These are phyloP conservation scores for Pichia sporocuriosa DNA, from an alignment of 805 yeast genomes.

Conservation along the genomic window DNA sequence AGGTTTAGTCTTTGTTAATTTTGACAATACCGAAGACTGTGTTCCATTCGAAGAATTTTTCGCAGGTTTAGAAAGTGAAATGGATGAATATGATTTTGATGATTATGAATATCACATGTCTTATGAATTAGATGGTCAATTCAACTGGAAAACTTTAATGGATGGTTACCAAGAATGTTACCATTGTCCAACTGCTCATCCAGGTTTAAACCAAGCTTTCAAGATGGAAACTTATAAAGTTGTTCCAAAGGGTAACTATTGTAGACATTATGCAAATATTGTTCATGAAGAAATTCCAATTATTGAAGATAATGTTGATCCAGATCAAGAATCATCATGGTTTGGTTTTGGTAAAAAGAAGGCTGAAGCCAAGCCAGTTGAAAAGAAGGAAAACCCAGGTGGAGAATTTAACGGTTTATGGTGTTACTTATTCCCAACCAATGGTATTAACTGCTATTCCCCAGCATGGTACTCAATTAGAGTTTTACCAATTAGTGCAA, in stretches of 20 bases:
- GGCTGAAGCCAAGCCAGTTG: slow-evolving; percentile 13
- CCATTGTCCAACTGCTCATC: slow-evolving; percentile 65
- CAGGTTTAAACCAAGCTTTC: slow-evolving; percentile 51
- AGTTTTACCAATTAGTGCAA: slow-evolving; percentile 48
- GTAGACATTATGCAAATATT: slow-evolving; percentile 55
- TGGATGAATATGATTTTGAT: slow-evolving; percentile 51
- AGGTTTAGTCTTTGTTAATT: slow-evolving; percentile 52
- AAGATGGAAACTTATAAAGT: slow-evolving; percentile 61
- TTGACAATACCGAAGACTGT: slow-evolving; percentile 38
- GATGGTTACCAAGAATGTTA: slow-evolving; percentile 65
- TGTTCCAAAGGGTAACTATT: slow-evolving; percentile 50
- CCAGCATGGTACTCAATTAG: slow-evolving; percentile 63
- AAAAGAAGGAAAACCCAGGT: slow-evolving; percentile 44
- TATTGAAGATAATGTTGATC: slow-evolving; percentile 27
- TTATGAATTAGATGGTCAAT: slow-evolving; percentile 54
- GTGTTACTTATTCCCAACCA: slow-evolving; percentile 55
- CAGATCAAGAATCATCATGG: slow-evolving; percentile 40
- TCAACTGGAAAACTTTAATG: slow-evolving; percentile 63
- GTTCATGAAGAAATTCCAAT: slow-evolving; percentile 32
- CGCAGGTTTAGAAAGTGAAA: slow-evolving; percentile 42
- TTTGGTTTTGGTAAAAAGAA: slow-evolving; percentile 43
- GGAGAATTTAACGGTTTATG: slow-evolving; percentile 58
- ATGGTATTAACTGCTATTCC: slow-evolving; percentile 57
- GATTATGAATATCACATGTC: slow-evolving; percentile 62
- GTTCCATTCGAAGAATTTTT: slow-evolving; percentile 47